Evolutionary conservation across 805 yeast species (phyloP).

Genomic region (Sungouiozyma ichnusensis): DNA sequence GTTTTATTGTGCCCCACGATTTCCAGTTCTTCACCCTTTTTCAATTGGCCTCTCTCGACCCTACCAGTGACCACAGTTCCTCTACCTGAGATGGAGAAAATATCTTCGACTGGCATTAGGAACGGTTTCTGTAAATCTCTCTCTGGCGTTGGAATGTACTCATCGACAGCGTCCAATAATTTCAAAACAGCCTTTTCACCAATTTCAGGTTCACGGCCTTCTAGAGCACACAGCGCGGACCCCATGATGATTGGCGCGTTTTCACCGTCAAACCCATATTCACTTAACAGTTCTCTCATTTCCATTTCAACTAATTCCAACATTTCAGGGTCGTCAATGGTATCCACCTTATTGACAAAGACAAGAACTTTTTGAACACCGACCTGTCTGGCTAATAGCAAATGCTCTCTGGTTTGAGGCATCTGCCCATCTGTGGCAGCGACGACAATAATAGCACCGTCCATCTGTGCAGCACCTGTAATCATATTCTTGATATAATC

Average conservation of each 20-base stretch:
- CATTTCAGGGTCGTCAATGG: conserved; percentile 98
- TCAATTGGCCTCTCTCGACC: conserved; percentile 94
- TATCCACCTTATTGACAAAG: conserved; percentile 95
- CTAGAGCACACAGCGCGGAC: conserved; percentile 94
- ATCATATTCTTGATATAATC: conserved; percentile 98
- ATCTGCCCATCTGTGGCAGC: conserved; percentile 99
- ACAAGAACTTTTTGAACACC: conserved; percentile 98
- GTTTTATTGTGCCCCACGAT: conserved; percentile 84
- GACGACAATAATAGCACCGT: conserved; percentile 97
- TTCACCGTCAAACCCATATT: conserved; percentile 97
- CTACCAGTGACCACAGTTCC: conserved; percentile 99
- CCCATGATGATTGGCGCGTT: conserved; percentile 98
- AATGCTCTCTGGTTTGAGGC: conserved; percentile 99
- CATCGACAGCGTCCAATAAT: conserved; percentile 87
- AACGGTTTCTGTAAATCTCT: conserved; percentile 96
- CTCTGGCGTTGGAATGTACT: conserved; percentile 87
- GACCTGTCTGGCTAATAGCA: conserved; percentile 96
- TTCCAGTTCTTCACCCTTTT: conserved; percentile 98
- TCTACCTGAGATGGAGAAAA: conserved; percentile 97
- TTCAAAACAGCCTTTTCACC: conserved; percentile 78
- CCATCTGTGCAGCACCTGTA: conserved; percentile 99
- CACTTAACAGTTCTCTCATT: conserved; percentile 89
- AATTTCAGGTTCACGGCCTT: conserved; percentile 78
- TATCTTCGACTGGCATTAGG: conserved; percentile 94
- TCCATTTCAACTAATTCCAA: conserved; percentile 99